These are phyloP conservation scores for Calonectria pauciramosa DNA, from an alignment of 2,329 filamentous ascomycete genomes.

Conservation along the genomic window DNA sequence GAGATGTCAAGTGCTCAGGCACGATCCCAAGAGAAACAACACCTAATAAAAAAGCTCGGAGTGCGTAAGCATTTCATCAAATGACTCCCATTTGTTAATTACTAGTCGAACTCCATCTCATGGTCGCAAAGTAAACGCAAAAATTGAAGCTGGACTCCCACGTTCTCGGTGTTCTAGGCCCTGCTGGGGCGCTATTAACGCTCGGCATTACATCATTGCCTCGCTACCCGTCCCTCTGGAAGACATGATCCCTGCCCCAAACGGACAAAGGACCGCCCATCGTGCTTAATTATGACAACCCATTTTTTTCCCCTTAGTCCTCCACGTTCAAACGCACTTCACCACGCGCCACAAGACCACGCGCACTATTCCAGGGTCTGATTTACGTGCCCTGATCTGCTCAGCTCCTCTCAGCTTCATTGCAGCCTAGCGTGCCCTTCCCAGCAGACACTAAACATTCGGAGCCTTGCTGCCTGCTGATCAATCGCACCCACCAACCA, in stretches of 20 bases:
- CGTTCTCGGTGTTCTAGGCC: conserved; percentile 26
- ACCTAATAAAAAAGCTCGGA: not conserved
- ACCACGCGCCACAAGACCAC: not conserved
- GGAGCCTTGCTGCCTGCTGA: conserved; percentile 17
- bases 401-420: not conserved
- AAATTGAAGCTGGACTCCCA: not conserved
- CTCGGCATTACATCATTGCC: conserved; percentile 47
- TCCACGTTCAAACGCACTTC: not conserved
- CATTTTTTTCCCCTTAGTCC: conserved; percentile 6
- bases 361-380: not conserved
- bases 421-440: not conserved
- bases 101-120: not conserved
- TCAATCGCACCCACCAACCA: conserved; percentile 5
- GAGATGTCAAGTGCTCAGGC: not conserved
- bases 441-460: not conserved
- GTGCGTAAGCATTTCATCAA: too few species aligned
- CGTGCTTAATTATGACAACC: conserved; percentile 9
- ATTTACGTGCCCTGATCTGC: not conserved
- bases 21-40: not conserved
- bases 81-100: not conserved
- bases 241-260: conserved; percentile 4
- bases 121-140: not conserved
- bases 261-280: conserved; percentile 6
- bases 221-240: conserved; percentile 16
- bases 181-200: conserved; percentile 8